Evolutionary conservation across 352 stramenopile genomes (phyloP).

Genomic region (Phytophthora europaea): DNA sequence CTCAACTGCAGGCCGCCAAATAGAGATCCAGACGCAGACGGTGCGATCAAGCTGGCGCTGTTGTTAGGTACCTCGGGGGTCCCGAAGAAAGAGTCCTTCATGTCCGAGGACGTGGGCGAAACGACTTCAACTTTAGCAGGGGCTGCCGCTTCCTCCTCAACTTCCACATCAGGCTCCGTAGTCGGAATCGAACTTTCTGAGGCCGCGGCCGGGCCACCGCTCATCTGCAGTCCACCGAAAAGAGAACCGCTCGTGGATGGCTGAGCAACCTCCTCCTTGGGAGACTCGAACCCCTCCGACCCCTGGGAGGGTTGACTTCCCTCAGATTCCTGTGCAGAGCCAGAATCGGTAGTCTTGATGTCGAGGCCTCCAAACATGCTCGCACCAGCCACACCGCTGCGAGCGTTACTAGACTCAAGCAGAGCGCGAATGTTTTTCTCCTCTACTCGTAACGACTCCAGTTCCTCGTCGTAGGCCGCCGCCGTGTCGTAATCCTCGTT

Average conservation of each 20-base stretch:
- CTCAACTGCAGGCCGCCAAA: conserved; percentile 63
- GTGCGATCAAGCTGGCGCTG: conserved; percentile 27
- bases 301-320: conserved; percentile 1
- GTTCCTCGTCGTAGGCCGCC: conserved; percentile 68
- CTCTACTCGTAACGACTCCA: conserved; percentile 62
- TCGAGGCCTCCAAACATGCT: conserved; percentile 47
- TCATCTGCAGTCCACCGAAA: conserved; percentile 59
- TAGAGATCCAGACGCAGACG: conserved; percentile 42
- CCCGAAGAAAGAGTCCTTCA: conserved; percentile 69
- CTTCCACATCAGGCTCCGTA: conserved; percentile 16
- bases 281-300: conserved; percentile 20
- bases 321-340: conserved; percentile 10
- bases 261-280: conserved; percentile 12
- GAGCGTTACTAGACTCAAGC: conserved; percentile 12
- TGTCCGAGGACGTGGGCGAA: conserved; percentile 51
- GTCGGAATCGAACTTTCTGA: conserved; percentile 19
- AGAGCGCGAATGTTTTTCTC: conserved; percentile 54
- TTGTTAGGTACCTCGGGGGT: conserved; percentile 22
- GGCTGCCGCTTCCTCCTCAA: conserved; percentile 17
- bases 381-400: conserved; percentile 9
- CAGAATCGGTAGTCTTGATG: conserved; percentile 19
- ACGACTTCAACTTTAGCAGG: conserved; percentile 26
- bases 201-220: conserved; percentile 17
- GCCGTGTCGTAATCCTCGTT: conserved; percentile 80
- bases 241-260: conserved; percentile 23